Evolutionary conservation across 2,329 filamentous ascomycete species (phyloP), one percentile per base, ranked within the genome.

Genomic region (Periconia sp.): DNA sequence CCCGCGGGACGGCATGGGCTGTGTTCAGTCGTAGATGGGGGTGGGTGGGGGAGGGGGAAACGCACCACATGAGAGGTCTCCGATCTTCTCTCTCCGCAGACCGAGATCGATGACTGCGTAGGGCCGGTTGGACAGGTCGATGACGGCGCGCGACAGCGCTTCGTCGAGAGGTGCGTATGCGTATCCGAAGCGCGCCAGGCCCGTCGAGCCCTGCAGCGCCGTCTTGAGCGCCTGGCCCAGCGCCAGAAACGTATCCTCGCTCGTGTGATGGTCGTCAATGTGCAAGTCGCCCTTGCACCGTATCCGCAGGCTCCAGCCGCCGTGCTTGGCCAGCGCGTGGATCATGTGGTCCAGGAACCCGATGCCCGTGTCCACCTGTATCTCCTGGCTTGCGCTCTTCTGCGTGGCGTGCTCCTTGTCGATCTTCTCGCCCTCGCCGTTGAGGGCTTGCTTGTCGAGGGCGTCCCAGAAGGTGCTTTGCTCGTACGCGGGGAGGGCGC

Each of bases 331-430:
- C 41, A 97, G 81, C 5, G 94, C 94, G 73, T 99, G 94, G 36
- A 97, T 81, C 92, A 99, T 97, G 78, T 99, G 94, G 76, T 99
- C 94, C 43, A 99, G 80, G 74, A 99, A 99, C 46, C 94, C 94
- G 71, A 99, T 95, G 54, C 94, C 94, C 0, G 92, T 96, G 78
- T 89, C 86, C 56, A 97, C 80, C 65, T 84, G 84, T 68, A 97
- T 96, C 48, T 84, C 85, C 73, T 97, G 94, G 29, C 86, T 88
- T 57, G 87, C 85, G 57, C 88, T 92, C 53, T 84, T 78, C 73
- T 99, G 92, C 1, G 86, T 86, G 21, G 94, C 92, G 69, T 99
- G 94, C 43, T 79, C 78, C 46, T 82, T 82, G 39, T 71, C 66
- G 17, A 59, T 37, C 36, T 60, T 60, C 30, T 60, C 54, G 36